Evolutionary conservation across 2,329 filamentous ascomycete genomes (phyloP), one percentile per base, ranked within the genome.

Genomic region (Elsinoe necatrix): DNA sequence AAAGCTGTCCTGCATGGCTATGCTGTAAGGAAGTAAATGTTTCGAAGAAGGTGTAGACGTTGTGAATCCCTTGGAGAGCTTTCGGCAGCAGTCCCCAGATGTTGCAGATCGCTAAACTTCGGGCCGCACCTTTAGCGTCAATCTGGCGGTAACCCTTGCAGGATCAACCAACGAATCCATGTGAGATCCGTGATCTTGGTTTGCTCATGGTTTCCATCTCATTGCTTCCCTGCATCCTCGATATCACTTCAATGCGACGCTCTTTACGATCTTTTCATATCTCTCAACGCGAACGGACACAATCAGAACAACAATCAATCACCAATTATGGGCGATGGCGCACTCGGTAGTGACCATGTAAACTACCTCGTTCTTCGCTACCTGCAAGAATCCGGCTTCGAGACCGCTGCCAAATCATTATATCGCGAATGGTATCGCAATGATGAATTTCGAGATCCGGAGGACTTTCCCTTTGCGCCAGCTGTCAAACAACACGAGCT

Each of bases 341-440:
- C 75, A 50, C 71, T 81, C 61, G 78, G 73, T 64, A 79, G 76
- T 62, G 77, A 85, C 73, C 81, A 84, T 68, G 77, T 86, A 67
- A 86, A 85, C 72, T 84, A 85, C 72, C 73, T 85, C 66, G 82
- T 86, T 70, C 83, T 82, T 78, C 81, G 82, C 77, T 84, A 78
- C 63, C 63, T 71, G 29, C 68, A 71, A 58, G 68, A 71, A 57
- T 62, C 65, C 51, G 69, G 67, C 52, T 67, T 68, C 58, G 67
- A 70, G 58, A 63, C 62, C 42, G 63, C 68, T 1, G 67, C 79
- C 56, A 79, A 80, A 63, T 80, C 81, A 52, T 75, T 85, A 60
- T 79, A 81, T 67, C 76, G 77, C 63, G 80, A 81, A 68, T 85
- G 82, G 82, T 75, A 80, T 65, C 76, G 77, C 12, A 63, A 64